Conservation (phyloP, 2,329 filamentous ascomycete genomes). For the Fusarium tricinctum region DNA sequence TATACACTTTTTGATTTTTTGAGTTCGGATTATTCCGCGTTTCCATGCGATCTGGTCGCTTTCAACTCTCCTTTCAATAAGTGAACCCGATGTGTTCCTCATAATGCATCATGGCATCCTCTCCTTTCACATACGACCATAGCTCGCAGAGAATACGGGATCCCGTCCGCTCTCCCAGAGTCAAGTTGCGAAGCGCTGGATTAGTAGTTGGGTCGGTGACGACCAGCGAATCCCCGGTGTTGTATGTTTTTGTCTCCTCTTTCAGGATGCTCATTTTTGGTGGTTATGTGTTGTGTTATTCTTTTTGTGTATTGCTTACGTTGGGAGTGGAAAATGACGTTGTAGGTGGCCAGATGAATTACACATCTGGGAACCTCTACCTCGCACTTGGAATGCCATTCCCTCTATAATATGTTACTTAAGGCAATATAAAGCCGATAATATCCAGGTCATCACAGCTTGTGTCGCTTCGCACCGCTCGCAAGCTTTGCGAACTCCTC, state of each 20-base stretch:
- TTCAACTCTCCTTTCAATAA: too few species aligned
- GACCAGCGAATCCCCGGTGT: constrained; percentile 19
- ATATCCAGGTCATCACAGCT: constrained; percentile 69
- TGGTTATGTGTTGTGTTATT: neutral
- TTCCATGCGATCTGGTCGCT: neutral
- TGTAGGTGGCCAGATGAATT: neutral
- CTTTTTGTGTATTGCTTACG: neutral
- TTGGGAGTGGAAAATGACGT: neutral
- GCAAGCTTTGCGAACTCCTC: constrained; percentile 90
- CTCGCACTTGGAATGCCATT: neutral
- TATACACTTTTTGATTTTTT: neutral
- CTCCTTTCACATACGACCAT: constrained; percentile 11
- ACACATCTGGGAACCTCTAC: neutral
- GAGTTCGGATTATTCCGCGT: neutral
- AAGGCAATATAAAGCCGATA: neutral
- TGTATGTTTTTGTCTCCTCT: constrained; percentile 3
- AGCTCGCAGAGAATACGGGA: constrained; percentile 23
- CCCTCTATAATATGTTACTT: neutral
- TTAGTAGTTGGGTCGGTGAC: constrained; percentile 16
- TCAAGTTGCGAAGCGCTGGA: constrained; percentile 14
- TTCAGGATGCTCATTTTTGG: neutral
- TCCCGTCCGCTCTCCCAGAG: constrained; percentile 17
- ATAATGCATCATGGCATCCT: neutral
- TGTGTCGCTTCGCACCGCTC: constrained; percentile 92
- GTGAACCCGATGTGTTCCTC: too few species aligned